Base-by-base conservation (phyloP, 768 basidiomycete species). In the Naematelia aurantialba region DNA sequence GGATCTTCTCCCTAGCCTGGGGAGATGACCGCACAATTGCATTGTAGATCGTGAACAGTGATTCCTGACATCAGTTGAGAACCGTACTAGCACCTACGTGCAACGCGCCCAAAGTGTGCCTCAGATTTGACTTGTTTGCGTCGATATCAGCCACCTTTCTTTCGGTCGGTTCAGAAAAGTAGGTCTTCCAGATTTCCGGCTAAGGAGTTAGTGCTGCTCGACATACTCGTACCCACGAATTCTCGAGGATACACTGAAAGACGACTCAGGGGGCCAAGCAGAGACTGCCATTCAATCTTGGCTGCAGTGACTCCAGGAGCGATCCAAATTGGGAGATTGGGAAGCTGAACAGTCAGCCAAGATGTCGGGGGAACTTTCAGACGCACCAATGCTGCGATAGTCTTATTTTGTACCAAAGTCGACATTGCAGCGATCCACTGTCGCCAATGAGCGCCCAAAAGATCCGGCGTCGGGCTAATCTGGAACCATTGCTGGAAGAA, bases 1-100 rank as follows among this genome's bases (percentile, higher is more conserved):
- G 76, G 5, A 92, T 87, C 2, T 84, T 86, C 77, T 96, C 92
- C 55, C 90, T 82, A 0, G 88, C 81, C 50, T 85, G 84, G 0
- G 89, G 78, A 0, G 87, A 88, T 2, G 89, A 85, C 44, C 94
- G 85, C 29, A 98, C 86, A n/a, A 97, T 81, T 2, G 86, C 79
- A 72, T 94, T 90, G 78, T 92, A 89, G 48, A 92, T 84, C 72
- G 87, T 85, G 81, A 93, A 98, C 24, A 97, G 80, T 0, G 88
- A 86, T 14, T 11, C 55, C 52, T 64, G 53, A 24, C 19, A 44
- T 45, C 44, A 52, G 22, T 46, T 11, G 19, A 19, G 45, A 31
- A 5, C 47, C 21, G 34, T 49, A 24, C 55, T 45, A 39, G 52
- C 51, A 57, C 79, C 57, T 50, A 88, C 89, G 82, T 94, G 93